Percentiles rank a stretch among this genome's conserved stretches.
Conservation (phyloP, 2,329 filamentous ascomycete species). For the Apiospora saccharicola region DNA sequence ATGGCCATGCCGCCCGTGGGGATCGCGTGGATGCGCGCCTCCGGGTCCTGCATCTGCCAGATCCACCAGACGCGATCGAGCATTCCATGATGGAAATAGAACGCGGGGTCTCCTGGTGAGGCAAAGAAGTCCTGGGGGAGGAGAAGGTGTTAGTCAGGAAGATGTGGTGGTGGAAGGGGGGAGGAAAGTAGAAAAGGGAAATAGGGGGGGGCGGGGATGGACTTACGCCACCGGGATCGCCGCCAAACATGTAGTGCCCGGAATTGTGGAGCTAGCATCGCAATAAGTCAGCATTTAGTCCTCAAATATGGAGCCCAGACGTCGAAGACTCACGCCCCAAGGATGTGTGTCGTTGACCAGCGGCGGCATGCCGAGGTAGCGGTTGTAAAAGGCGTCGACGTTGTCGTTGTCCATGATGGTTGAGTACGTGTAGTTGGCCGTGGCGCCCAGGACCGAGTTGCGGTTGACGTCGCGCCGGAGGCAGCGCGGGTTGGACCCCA, state of each 20-base stretch:
- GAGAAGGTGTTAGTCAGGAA: not conserved
- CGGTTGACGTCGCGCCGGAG: constrained; percentile 50
- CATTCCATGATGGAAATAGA: constrained; percentile 50
- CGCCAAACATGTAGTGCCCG: constrained; percentile 47
- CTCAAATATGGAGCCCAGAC: not conserved
- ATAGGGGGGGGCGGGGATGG: too few relatives aligned
- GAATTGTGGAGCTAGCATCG: constrained; percentile 40
- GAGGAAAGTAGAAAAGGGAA: too few relatives aligned
- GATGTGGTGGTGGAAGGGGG: not conserved
- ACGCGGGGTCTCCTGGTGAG: constrained; percentile 49
- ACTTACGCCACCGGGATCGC: constrained; percentile 45
- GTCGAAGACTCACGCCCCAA: constrained; percentile 44
- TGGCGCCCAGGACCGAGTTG: constrained; percentile 46
- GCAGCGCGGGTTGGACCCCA: constrained; percentile 51
- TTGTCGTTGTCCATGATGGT: constrained; percentile 47
- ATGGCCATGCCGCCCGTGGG: constrained; percentile 16
- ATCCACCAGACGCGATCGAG: constrained; percentile 51
- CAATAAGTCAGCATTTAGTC: not conserved
- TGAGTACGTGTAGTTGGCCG: constrained; percentile 42
- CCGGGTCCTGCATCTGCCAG: constrained; percentile 48
- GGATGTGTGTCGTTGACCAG: constrained; percentile 45
- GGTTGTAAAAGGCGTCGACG: constrained; percentile 51
- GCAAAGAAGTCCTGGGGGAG: constrained; percentile 36
- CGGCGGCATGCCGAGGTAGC: constrained; percentile 47
- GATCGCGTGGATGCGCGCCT: constrained; percentile 8